Evolutionary conservation across 2,329 filamentous ascomycete genomes (phyloP), one percentile per base, ranked within the genome.

Genomic region (Exophiala mesophila): DNA sequence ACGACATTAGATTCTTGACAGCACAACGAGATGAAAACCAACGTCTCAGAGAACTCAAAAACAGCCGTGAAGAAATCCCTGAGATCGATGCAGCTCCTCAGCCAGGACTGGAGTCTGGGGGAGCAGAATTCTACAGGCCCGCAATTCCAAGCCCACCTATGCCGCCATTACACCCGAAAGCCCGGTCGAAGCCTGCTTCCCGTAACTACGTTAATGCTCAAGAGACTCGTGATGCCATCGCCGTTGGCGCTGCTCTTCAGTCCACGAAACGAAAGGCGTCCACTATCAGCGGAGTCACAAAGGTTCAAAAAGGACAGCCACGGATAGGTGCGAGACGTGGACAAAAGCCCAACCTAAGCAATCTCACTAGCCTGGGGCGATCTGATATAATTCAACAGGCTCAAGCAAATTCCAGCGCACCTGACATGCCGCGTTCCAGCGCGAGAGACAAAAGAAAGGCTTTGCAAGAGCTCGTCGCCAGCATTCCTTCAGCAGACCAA

Each of bases 381-480:
- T 45, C 48, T 1, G 50, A 58, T 31, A 45, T 60, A 2, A 39
- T 61, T 7, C 41, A 40, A 18, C 55, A 57, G n/a, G 59, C 54
- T 3, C 55, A 61, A 15, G 47, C 38, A 5, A 65, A 59, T 40
- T 46, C 55, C 13, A 39, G 37, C 1, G 41, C 55, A 28, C 47
- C 40, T 2, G 50, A 40, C 3, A 55, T 60, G 35, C 61, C 59
- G 12, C 42, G 19, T 2, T 61, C 57, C 26, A 52, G 46, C 0
- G 47, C 36, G 3, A 45, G 26, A 3, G 44, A 41, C 3, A 47
- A 62, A 31, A 60, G 58, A 32, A 30, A 53, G 5, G 64, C 63
- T n/a, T 40, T 67, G 2, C 39, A 42, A 5, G 56, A 64, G 19
- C 39, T 66, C 1, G 48, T 66, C 29, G 56, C 55, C 1, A 58